A percentile compares a stretch with the other conserved stretches of the same genome.
Conservation (phyloP, 345 rosid genomes). For the Dipteronia dyeriana region DNA sequence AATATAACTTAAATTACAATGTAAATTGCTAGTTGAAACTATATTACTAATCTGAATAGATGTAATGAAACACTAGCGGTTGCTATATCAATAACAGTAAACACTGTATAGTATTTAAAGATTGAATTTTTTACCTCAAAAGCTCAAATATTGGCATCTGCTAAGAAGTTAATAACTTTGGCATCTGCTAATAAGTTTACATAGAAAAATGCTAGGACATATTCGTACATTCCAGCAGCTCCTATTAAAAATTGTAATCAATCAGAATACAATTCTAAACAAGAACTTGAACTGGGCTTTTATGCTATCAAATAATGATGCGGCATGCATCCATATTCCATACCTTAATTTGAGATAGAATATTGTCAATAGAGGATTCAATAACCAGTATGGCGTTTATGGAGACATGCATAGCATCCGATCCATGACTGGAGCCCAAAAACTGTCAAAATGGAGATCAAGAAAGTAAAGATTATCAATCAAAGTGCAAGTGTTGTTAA, state of each 20-base stretch:
- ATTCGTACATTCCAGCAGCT: slow-evolving; percentile 78
- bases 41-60: no score
- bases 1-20: no score
- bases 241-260: slow-evolving; percentile 38
- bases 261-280: background rate
- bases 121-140: slow-evolving; percentile 34
- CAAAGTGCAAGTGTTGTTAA: background rate
- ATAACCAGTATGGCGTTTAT: slow-evolving; percentile 71
- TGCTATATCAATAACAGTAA: no score
- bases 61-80: no score
- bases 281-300: background rate
- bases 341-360: slow-evolving; percentile 75
- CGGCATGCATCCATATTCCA: background rate
- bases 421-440: no score
- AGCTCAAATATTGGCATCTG: slow-evolving; percentile 68
- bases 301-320: background rate
- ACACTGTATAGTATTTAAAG: no score
- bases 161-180: slow-evolving; percentile 43
- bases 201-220: slow-evolving; percentile 58
- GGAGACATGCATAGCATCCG: slow-evolving; percentile 75
- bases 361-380: slow-evolving; percentile 63
- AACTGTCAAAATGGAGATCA: slow-evolving; percentile 38
- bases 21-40: no score
- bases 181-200: slow-evolving; percentile 14
- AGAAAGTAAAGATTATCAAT: background rate